Evolutionary conservation across 192 early-diverging fungal species (phyloP).

Genomic region (Entomortierella lignicola): DNA sequence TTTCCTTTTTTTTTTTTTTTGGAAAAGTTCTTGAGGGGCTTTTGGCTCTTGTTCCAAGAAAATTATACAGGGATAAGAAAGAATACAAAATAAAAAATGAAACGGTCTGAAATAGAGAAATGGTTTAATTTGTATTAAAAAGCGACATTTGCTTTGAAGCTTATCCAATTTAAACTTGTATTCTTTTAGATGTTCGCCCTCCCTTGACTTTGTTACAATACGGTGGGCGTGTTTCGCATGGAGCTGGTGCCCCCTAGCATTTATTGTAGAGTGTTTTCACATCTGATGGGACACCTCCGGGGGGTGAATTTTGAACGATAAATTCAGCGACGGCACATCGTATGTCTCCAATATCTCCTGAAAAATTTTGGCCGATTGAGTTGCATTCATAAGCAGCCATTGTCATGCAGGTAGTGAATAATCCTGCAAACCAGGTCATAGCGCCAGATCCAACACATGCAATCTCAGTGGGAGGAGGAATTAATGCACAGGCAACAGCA

Average conservation of each 20-base stretch:
- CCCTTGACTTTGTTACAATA: not conserved
- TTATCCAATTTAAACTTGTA: not conserved
- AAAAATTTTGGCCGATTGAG: conserved; percentile 6
- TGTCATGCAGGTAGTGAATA: not conserved
- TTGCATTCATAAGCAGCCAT: not conserved
- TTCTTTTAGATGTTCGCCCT: not conserved
- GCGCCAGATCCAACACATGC: not conserved
- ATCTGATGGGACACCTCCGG: conserved; percentile 2
- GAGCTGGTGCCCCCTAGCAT: not conserved
- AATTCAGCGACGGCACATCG: not conserved
- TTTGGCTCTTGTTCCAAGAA: too few species aligned
- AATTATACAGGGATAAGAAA: too few species aligned
- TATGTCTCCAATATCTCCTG: not conserved
- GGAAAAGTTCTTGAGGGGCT: too few species aligned
- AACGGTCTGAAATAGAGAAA: too few species aligned
- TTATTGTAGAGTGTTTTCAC: not conserved
- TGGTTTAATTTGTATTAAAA: not conserved
- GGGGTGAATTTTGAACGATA: not conserved
- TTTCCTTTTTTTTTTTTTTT: too few species aligned
- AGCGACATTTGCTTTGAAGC: not conserved
- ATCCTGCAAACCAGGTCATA: not conserved
- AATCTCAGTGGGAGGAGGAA: not conserved
- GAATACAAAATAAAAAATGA: too few species aligned
- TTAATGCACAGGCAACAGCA: not conserved
- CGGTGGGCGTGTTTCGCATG: not conserved